A percentile compares a stretch with the other conserved stretches of the same genome.
Conservation (phyloP, 2,329 filamentous ascomycete species). For the Aureobasidium sp. region DNA sequence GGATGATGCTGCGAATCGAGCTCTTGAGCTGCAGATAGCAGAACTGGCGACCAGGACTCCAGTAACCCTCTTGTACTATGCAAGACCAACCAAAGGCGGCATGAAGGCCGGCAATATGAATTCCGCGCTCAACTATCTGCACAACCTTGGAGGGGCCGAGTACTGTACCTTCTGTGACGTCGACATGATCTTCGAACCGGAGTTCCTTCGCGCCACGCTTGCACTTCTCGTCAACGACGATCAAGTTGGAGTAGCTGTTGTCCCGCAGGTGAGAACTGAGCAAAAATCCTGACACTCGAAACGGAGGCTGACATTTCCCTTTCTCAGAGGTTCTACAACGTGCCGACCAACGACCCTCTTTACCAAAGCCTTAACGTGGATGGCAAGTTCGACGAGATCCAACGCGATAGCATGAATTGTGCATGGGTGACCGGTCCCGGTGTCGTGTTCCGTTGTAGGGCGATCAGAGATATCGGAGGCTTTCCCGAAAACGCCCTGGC, state of each 20-base stretch:
- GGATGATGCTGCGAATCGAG: constrained; percentile 34
- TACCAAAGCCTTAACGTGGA: constrained; percentile 54
- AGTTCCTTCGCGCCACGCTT: constrained; percentile 54
- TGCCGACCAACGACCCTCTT: constrained; percentile 52
- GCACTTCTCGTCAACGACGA: constrained; percentile 50
- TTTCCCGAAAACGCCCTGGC: constrained; percentile 55
- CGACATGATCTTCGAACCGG: constrained; percentile 59
- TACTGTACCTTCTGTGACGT: constrained; percentile 11
- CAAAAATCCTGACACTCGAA: no score
- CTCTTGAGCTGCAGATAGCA: constrained; percentile 30
- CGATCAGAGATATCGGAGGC: constrained; percentile 54
- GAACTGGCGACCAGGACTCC: constrained; percentile 30
- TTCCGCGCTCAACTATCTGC: constrained; percentile 4
- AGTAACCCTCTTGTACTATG: constrained; percentile 34
- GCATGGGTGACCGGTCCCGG: constrained; percentile 59
- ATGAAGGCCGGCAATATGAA: constrained; percentile 15
- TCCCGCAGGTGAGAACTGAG: constrained; percentile 30
- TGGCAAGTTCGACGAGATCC: constrained; percentile 46
- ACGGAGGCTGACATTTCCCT: neutral
- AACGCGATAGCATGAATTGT: constrained; percentile 42
- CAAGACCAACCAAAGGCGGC: constrained; percentile 36
- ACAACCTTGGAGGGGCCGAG: constrained; percentile 2
- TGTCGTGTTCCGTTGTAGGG: constrained; percentile 52
- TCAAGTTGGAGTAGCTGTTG: constrained; percentile 52
- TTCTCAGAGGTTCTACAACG: constrained; percentile 55